These are phyloP conservation scores for Stagonosporopsis cucurbitacearum DNA, from an alignment of 2,329 filamentous ascomycete species.

Conservation along the genomic window DNA sequence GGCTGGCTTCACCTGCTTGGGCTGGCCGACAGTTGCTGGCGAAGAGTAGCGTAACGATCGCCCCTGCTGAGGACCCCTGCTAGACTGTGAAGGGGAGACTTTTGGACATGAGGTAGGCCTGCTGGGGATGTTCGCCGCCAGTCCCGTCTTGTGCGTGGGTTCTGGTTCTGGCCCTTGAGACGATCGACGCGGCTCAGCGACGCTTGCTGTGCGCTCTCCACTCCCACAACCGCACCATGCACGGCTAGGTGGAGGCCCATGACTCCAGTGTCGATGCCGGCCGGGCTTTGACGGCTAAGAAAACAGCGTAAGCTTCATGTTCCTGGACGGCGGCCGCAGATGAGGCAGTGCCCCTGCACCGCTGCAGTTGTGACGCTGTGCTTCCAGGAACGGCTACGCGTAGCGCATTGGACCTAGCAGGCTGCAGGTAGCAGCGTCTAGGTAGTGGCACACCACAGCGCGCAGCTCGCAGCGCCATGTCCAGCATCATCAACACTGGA, in stretches of 20 bases:
- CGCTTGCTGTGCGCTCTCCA: constrained; percentile 27
- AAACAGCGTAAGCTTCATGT: constrained; percentile 36
- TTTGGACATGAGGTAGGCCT: constrained; percentile 36
- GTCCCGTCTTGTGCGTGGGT: constrained; percentile 36
- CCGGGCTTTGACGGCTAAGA: constrained; percentile 23
- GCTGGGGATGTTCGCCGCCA: constrained; percentile 39
- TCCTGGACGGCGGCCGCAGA: constrained; percentile 40
- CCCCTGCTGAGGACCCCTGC: constrained; percentile 34
- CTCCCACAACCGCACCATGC: constrained; percentile 36
- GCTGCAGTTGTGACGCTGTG: constrained; percentile 21
- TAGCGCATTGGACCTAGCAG: not conserved
- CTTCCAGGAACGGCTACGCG: constrained; percentile 24
- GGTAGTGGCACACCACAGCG: not conserved
- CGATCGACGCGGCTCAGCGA: constrained; percentile 38
- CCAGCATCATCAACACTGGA: not conserved
- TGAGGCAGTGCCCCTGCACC: constrained; percentile 31
- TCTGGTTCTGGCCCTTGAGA: constrained; percentile 49
- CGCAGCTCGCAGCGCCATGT: not conserved
- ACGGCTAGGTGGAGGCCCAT: constrained; percentile 29
- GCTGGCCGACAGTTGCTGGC: constrained; percentile 29
- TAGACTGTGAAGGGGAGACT: constrained; percentile 23
- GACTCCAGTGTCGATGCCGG: constrained; percentile 19
- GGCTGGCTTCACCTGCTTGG: constrained; percentile 9
- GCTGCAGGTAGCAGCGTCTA: not conserved
- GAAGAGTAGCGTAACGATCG: constrained; percentile 40